Conservation (phyloP, 2,329 filamentous ascomycete genomes). For the Pleomassaria siparia region DNA sequence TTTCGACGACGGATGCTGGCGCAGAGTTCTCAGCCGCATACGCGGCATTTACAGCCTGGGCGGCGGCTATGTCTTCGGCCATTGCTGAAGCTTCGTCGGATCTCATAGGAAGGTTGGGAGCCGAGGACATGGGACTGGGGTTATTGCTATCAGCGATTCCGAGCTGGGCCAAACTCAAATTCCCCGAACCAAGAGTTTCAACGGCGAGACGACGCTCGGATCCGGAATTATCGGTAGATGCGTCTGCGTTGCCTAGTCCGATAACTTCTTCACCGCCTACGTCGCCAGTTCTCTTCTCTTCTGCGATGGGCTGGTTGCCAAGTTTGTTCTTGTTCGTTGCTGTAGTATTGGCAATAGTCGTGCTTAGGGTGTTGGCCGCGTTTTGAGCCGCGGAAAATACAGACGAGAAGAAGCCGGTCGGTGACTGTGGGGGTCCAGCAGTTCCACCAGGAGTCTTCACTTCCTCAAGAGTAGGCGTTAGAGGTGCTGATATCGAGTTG, state of each 20-base stretch:
- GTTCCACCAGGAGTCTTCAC: conserved; percentile 60
- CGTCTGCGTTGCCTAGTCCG: conserved; percentile 30
- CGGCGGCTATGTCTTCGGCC: conserved; percentile 60
- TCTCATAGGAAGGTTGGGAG: conserved; percentile 56
- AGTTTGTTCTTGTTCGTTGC: conserved; percentile 54
- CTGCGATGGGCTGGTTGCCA: conserved; percentile 38
- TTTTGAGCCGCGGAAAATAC: conserved; percentile 92
- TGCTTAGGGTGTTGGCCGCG: conserved; percentile 75
- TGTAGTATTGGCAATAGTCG: conserved; percentile 68
- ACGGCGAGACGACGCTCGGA: conserved; percentile 66
- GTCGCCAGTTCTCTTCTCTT: conserved; percentile 29
- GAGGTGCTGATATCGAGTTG: conserved; percentile 63
- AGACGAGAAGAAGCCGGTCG: conserved; percentile 82
- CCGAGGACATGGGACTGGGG: conserved; percentile 60
- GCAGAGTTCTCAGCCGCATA: conserved; percentile 53
- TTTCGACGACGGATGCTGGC: conserved; percentile 31
- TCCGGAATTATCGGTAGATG: conserved; percentile 17
- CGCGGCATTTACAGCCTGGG: conserved; percentile 62
- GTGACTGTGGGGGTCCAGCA: conserved; percentile 48
- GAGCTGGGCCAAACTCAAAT: conserved; percentile 85
- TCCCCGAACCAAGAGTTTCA: conserved; percentile 84
- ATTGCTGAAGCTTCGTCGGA: conserved; percentile 58
- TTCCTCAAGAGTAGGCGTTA: conserved; percentile 77
- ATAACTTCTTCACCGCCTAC: conserved; percentile 48
- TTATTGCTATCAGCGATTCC: conserved; percentile 69